Percentiles rank a stretch among this genome's conserved stretches.
Evolutionary conservation across 768 basidiomycete genomes (phyloP).

Genomic region (Leccinum imitatum): DNA sequence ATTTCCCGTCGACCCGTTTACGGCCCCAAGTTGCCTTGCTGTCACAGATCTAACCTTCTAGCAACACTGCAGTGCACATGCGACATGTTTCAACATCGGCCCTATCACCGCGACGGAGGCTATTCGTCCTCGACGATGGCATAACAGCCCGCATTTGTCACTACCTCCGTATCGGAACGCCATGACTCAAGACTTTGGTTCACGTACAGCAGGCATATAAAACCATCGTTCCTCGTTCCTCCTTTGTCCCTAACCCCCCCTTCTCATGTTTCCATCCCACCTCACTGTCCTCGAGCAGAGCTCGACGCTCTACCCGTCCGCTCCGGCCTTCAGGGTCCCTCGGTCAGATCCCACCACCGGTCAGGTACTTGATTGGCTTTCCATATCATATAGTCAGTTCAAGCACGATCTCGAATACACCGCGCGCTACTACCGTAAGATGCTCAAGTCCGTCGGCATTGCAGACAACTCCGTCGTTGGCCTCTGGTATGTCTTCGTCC

Average conservation of each 20-base stretch:
- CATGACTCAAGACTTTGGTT: slow-evolving; percentile 17
- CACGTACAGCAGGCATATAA: slow-evolving; percentile 35
- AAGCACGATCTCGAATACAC: slow-evolving; percentile 60
- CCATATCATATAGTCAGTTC: slow-evolving; percentile 67
- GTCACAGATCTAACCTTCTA: slow-evolving; percentile 31
- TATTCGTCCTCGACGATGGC: slow-evolving; percentile 29
- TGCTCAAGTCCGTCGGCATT: slow-evolving; percentile 48
- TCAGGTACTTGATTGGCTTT: slow-evolving; percentile 51
- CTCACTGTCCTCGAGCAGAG: slow-evolving; percentile 62
- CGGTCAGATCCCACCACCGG: slow-evolving; percentile 42
- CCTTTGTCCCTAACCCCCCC: slow-evolving; percentile 7
- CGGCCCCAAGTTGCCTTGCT: slow-evolving; percentile 25
- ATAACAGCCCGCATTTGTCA: slow-evolving; percentile 30
- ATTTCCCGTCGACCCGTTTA: slow-evolving; percentile 20
- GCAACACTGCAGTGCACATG: slow-evolving; percentile 34
- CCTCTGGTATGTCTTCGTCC: slow-evolving; percentile 55
- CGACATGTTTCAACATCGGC: slow-evolving; percentile 35
- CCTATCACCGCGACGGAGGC: slow-evolving; percentile 36
- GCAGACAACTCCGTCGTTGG: slow-evolving; percentile 62
- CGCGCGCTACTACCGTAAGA: slow-evolving; percentile 61
- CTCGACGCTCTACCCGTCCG: slow-evolving; percentile 46
- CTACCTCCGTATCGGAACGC: slow-evolving; percentile 31
- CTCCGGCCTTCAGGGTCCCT: slow-evolving; percentile 63
- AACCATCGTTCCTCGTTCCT: slow-evolving; percentile 9
- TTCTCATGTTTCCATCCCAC: slow-evolving; percentile 44